Evolutionary conservation across 305 asterid species (phyloP).

Genomic region (Fraxinus angustifolia): DNA sequence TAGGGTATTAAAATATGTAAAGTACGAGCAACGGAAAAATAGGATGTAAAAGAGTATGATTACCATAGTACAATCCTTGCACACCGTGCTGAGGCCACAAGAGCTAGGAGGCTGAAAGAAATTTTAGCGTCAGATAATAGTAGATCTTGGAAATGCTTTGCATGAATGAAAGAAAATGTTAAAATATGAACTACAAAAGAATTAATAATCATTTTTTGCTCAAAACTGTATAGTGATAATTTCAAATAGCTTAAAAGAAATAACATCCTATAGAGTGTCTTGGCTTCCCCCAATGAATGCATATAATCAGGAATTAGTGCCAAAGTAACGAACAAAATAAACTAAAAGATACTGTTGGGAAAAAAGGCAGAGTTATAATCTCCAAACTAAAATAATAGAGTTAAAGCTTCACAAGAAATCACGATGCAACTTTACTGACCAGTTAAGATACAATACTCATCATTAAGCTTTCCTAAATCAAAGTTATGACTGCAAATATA

Average conservation of each 20-base stretch:
- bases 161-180: not conserved
- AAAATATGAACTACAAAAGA: not conserved
- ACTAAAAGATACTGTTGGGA: not conserved
- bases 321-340: not conserved
- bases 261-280: not conserved
- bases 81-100: conserved; percentile 59
- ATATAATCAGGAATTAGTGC: not conserved
- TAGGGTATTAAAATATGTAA: not conserved
- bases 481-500: no score
- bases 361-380: no score
- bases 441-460: no score
- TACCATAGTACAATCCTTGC: conserved; percentile 96
- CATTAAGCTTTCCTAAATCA: no score
- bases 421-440: no score
- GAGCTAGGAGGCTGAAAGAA: conserved; percentile 81
- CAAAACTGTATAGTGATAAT: not conserved
- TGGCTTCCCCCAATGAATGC: not conserved
- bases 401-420: no score
- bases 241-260: not conserved
- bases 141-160: conserved; percentile 5
- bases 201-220: not conserved
- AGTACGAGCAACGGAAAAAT: not conserved
- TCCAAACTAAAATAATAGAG: no score
- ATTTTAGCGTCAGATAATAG: conserved; percentile 17
- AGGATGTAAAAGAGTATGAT: conserved; percentile 7